Evolutionary conservation across 2,329 filamentous ascomycete genomes (phyloP).

Genomic region (Penicillium occitanis): DNA sequence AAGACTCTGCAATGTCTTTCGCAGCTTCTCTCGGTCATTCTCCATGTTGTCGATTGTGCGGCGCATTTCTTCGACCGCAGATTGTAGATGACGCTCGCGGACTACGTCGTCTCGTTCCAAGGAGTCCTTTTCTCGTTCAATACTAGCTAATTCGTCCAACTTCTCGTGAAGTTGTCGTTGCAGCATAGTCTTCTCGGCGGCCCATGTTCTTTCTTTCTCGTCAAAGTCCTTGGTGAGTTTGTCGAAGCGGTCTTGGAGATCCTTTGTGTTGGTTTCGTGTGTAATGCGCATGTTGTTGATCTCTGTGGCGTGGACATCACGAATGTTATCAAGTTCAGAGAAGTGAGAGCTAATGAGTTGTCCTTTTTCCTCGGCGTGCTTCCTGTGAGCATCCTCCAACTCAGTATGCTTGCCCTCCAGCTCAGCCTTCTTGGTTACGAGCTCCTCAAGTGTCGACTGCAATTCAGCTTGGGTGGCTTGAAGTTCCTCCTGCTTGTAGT

Average conservation of each 20-base stretch:
- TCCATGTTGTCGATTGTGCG: constrained; percentile 52
- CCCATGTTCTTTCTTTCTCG: constrained; percentile 37
- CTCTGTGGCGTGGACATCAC: constrained; percentile 25
- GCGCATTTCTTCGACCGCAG: constrained; percentile 44
- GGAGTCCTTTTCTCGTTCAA: constrained; percentile 46
- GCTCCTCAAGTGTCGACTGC: constrained; percentile 22
- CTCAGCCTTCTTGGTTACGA: constrained; percentile 21
- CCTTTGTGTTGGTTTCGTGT: constrained; percentile 21
- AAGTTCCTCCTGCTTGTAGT: constrained; percentile 21
- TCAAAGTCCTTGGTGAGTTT: constrained; percentile 30
- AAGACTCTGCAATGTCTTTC: constrained; percentile 51
- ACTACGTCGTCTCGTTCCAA: constrained; percentile 48
- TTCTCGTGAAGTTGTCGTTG: constrained; percentile 43
- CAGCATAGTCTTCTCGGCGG: constrained; percentile 33
- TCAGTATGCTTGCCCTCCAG: constrained; percentile 23
- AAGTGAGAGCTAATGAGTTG: constrained; percentile 14
- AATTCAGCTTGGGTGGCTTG: constrained; percentile 25
- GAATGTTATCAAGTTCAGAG: constrained; percentile 11
- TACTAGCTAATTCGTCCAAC: constrained; percentile 41
- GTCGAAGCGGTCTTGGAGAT: constrained; percentile 28
- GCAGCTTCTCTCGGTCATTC: constrained; percentile 52
- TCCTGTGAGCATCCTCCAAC: constrained; percentile 25
- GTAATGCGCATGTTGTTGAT: constrained; percentile 27
- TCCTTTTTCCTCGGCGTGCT: constrained; percentile 18
- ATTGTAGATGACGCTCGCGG: constrained; percentile 49